phyloP scores from a whole-genome alignment of 805 yeast genomes.

The Schwanniomyces pseudopolymorphus region DNA sequence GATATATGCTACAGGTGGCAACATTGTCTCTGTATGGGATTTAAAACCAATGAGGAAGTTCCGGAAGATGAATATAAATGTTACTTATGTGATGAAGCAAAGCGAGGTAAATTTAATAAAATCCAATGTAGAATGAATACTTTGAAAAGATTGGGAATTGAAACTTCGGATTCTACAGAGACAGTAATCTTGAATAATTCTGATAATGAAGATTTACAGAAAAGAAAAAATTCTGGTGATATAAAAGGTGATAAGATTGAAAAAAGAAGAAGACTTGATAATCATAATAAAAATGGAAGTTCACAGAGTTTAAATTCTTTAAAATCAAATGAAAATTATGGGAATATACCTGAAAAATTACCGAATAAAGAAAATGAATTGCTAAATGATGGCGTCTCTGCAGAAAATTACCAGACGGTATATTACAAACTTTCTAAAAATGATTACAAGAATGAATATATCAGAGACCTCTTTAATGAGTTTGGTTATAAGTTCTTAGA shows the following conservation, averaged over 20 bases:
- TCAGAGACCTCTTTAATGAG: conserved; percentile 20
- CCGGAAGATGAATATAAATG: conserved; percentile 80
- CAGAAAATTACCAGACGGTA: conserved; percentile 52
- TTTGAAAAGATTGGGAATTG: conserved; percentile 27
- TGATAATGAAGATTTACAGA: conserved; percentile 4
- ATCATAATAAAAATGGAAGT: background rate
- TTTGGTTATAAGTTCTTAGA: conserved; percentile 19
- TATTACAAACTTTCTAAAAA: conserved; percentile 47
- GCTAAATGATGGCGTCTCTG: conserved; percentile 37
- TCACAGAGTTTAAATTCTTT: background rate
- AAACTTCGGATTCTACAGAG: conserved; percentile 10
- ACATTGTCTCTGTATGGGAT: conserved; percentile 88
- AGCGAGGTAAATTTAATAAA: conserved; percentile 46
- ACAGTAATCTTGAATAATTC: conserved; percentile 1
- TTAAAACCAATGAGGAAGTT: conserved; percentile 64
- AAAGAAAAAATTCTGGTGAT: conserved; percentile 19
- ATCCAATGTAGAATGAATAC: conserved; percentile 30
- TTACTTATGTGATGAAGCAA: conserved; percentile 61
- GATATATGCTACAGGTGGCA: conserved; percentile 93
- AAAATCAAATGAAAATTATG: background rate
- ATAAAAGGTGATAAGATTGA: conserved; percentile 10
- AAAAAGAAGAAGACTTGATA: conserved; percentile 12
- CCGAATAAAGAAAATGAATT: conserved; percentile 47
- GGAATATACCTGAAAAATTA: conserved; percentile 4
- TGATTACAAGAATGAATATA: conserved; percentile 42